Evolutionary conservation across 2,329 filamentous ascomycete species (phyloP).

Genomic region (Clonostachys chloroleuca): DNA sequence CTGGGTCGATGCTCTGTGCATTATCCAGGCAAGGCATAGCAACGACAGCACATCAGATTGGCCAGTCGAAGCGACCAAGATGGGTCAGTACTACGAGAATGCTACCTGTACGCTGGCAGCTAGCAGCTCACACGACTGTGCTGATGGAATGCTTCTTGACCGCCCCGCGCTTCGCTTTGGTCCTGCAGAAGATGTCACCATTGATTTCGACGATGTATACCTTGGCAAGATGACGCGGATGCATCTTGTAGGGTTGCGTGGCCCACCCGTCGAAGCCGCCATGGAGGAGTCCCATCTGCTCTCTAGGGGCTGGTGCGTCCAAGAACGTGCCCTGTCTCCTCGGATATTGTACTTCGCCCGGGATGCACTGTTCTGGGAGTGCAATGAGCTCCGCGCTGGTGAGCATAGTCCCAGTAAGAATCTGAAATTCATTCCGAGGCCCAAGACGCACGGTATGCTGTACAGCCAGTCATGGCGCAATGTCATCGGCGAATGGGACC

Average conservation of each 20-base stretch:
- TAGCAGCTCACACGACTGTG: not conserved
- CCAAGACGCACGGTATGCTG: no score
- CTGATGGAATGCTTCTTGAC: not conserved
- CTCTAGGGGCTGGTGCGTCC: not conserved
- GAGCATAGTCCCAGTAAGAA: not conserved
- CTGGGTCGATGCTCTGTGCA: slow-evolving; percentile 41
- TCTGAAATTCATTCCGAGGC: not conserved
- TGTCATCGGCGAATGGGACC: no score
- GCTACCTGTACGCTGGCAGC: not conserved
- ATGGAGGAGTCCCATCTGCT: not conserved
- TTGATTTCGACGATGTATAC: not conserved
- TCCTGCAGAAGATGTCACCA: not conserved
- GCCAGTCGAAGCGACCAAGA: not conserved
- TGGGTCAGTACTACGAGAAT: not conserved
- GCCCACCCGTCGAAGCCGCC: not conserved
- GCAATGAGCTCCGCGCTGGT: not conserved
- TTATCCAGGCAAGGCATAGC: slow-evolving; percentile 22
- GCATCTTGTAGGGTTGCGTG: not conserved
- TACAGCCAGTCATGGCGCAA: no score
- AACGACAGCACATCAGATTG: not conserved
- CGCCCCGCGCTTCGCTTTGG: not conserved
- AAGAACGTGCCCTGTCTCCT: not conserved
- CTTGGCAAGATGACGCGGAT: not conserved
- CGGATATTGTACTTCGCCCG: not conserved
- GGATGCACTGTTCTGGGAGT: not conserved